Conservation (phyloP, 2,329 filamentous ascomycete species). For the Nemania sp. region DNA sequence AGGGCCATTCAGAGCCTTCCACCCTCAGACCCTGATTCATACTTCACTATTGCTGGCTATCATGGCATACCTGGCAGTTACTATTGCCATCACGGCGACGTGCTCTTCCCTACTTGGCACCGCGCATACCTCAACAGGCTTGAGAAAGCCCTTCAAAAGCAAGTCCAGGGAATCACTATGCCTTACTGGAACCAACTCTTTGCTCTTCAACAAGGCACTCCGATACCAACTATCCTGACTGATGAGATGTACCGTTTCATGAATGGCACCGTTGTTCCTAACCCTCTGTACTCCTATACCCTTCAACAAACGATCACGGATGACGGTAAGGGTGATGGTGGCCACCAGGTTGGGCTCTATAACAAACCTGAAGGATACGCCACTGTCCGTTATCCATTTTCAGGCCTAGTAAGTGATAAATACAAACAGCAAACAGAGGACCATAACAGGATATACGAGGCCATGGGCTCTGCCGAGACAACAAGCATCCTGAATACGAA, state of each 20-base stretch:
- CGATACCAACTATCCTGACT: conserved; percentile 16
- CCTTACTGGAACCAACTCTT: conserved; percentile 23
- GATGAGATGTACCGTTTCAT: not conserved
- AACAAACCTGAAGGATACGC: conserved; percentile 24
- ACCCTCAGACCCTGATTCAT: conserved; percentile 13
- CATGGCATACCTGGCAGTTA: conserved; percentile 21
- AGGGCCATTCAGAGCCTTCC: conserved; percentile 7
- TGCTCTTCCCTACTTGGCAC: conserved; percentile 30
- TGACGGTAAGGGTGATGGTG: conserved; percentile 12
- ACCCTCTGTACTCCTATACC: conserved; percentile 26
- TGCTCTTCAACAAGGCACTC: not conserved
- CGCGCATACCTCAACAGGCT: conserved; percentile 22
- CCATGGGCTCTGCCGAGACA: not conserved
- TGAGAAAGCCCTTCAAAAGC: conserved; percentile 24
- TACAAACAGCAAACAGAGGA: conserved; percentile 9
- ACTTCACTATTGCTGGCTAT: conserved; percentile 26
- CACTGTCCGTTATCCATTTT: conserved; percentile 23
- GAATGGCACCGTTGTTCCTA: conserved; percentile 7
- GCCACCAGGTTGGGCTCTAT: conserved; percentile 17
- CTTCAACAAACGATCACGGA: conserved; percentile 20
- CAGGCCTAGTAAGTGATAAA: conserved; percentile 8
- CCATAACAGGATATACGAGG: conserved; percentile 7
- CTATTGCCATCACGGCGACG: conserved; percentile 30
- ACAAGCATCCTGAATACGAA: conserved; percentile 2
- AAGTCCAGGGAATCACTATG: conserved; percentile 14